These are phyloP conservation scores for Euphrasia arctica DNA, from an alignment of 305 asterid species.

Conservation along the genomic window DNA sequence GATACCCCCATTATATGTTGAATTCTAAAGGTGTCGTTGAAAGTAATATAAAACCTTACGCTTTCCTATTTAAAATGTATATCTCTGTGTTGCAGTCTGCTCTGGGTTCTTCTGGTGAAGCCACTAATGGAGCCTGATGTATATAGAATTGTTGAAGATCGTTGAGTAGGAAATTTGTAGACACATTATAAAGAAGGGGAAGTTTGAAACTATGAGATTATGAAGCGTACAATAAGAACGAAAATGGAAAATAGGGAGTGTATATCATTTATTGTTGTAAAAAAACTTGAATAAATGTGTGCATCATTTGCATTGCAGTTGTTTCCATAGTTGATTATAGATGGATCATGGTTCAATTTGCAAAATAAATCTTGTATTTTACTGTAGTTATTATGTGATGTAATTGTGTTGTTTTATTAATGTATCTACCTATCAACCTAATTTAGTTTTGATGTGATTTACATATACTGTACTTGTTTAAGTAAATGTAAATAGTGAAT, in stretches of 20 bases:
- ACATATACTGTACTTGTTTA: no score
- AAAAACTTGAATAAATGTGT: background rate
- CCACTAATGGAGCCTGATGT: conserved; percentile 27
- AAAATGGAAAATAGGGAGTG: background rate
- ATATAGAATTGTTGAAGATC: background rate
- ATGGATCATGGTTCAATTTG: no score
- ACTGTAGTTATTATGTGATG: no score
- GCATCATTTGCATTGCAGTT: no score
- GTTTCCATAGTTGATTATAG: no score
- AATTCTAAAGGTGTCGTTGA: background rate
- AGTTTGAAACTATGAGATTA: background rate
- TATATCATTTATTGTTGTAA: conserved; percentile 13
- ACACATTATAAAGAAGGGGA: background rate
- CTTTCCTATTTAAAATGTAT: background rate
- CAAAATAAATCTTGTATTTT: no score
- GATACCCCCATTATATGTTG: no score
- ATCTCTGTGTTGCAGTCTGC: conserved; percentile 48
- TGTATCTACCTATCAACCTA: no score
- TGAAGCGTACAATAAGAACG: no score
- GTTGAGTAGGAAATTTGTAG: conserved; percentile 4
- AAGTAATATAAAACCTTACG: background rate
- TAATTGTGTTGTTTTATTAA: no score
- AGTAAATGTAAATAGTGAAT: no score
- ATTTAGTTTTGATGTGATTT: no score
- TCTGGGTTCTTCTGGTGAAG: conserved; percentile 37